Evolutionary conservation across 768 basidiomycete genomes (phyloP), one percentile per base, ranked within the genome.

Genomic region (Pulveroboletus sp.): DNA sequence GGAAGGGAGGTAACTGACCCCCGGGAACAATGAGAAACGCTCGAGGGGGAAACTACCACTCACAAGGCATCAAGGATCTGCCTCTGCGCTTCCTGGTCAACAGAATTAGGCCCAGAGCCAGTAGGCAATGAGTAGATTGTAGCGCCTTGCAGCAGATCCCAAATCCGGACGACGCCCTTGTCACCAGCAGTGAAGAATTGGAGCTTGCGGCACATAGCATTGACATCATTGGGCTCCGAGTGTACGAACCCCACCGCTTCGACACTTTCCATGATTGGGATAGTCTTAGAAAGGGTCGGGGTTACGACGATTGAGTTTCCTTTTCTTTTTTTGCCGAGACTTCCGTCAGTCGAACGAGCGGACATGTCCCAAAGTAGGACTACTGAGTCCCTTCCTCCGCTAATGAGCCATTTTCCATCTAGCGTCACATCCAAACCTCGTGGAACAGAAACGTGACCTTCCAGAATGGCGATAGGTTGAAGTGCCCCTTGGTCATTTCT

Each of bases 391-490:
- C 97, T 75, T 23, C 94, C 95, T 14, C 91, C 94, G 49, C 85
- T 93, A 49, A 98, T 72, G 20, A 97, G 77, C 86, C 88, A 94
- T 61, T 82, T 82, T 12, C 94, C 95, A 63, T 97, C 94, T 7
- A 66, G 63, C 5, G 88, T 87, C 20, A 94, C 81, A 58, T 89
- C 92, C 33, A 98, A 75, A 7, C 92, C 94, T 47, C 97, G 76
- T 10, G 95, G 94, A 32, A 98, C 94, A 32, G 90, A 94, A 35
- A 90, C 88, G 67, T 99, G 97, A 0, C 94, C 97, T 58, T 98
- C 94, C 16, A 99, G 74, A n/a, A 94, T 76, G 11, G 84, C 84
- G 49, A 85, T 72, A 37, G 91, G 81, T 66, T 86, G 82, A 47
- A 80, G 73, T 16, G 74, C 70, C 32, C 77, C 75, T 43, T 76